Evolutionary conservation across 2,329 filamentous ascomycete species (phyloP), one percentile per base, ranked within the genome.

Genomic region (Penicillium sp.): DNA sequence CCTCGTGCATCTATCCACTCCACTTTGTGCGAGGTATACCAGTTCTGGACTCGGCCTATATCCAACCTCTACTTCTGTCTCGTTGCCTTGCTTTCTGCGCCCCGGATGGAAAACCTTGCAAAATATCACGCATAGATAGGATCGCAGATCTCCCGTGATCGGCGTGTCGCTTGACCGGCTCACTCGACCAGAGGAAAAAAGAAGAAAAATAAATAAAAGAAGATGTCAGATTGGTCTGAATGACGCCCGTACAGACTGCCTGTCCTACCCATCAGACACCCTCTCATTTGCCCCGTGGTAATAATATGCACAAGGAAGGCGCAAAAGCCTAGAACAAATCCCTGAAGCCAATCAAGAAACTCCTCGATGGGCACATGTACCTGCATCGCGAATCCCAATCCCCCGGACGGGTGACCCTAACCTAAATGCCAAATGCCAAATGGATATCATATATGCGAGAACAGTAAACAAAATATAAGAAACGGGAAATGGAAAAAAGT

Each of bases 361-460:
- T 7, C 46, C 25, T 39, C 7, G n/a, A 43, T 18, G 8, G 33
- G 7, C 27, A 27, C 42, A 51, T 44, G 52, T 52, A 54, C 49
- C 46, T 54, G 47, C 53, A 44, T 50, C 43, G 44, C 28, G 33
- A 43, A 13, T 38, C 35, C 39, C 35, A 15, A 37, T 29, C 33
- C 38, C 18, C 33, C 29, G 43, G 44, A 35, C 28, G 10, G 28
- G 28, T 29, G 28, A 29, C 35, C 45, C 41, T 38, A 45, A 46
- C 38, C 40, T 46, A 52, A 52, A 54, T 54, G 54, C 56, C n/a
- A n/a, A n/a, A n/a, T n/a, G n/a, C 49, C 49, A 50, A 32, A 54
- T 59, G 58, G 58, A 60, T 60, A 60, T 60, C 58, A 60, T 59
- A 54, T 42, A 56, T 44, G 46, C 50, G 44, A 47, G 28, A 44